These are phyloP conservation scores for Naganishia vishniacii DNA, from an alignment of 768 basidiomycete species.

Conservation along the genomic window DNA sequence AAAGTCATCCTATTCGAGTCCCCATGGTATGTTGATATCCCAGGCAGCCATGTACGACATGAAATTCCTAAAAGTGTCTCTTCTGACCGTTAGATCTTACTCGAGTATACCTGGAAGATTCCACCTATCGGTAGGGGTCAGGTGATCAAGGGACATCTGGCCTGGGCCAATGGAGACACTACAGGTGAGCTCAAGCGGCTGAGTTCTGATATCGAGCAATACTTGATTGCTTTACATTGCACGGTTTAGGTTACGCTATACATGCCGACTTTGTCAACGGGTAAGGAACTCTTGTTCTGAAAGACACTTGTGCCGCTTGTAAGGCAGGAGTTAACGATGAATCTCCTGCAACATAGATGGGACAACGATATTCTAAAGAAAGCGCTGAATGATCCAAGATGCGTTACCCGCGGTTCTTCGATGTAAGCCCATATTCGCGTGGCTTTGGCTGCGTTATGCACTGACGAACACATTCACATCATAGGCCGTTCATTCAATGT, in stretches of 20 bases:
- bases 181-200: conserved; percentile 50
- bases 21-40: conserved; percentile 24
- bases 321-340: background rate
- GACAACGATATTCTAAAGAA: conserved; percentile 56
- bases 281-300: background rate
- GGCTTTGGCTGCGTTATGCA: conserved; percentile 7
- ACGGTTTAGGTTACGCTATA: conserved; percentile 55
- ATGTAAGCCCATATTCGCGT: background rate
- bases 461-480: background rate
- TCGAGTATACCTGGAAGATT: conserved; percentile 39
- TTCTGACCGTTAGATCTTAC: conserved; percentile 36
- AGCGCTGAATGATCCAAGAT: conserved; percentile 53
- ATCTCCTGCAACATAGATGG: conserved; percentile 51
- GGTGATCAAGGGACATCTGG: conserved; percentile 33
- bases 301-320: background rate
- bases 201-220: background rate
- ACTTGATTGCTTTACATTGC: background rate
- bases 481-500: conserved; percentile 12
- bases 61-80: conserved; percentile 29
- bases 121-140: conserved; percentile 22
- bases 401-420: conserved; percentile 18
- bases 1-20: conserved; percentile 41
- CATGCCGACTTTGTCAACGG: conserved; percentile 40
- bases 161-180: conserved; percentile 57
- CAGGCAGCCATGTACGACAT: background rate